phyloP scores from a whole-genome alignment of 1,139 yeast species.

The Pichia sp. region DNA sequence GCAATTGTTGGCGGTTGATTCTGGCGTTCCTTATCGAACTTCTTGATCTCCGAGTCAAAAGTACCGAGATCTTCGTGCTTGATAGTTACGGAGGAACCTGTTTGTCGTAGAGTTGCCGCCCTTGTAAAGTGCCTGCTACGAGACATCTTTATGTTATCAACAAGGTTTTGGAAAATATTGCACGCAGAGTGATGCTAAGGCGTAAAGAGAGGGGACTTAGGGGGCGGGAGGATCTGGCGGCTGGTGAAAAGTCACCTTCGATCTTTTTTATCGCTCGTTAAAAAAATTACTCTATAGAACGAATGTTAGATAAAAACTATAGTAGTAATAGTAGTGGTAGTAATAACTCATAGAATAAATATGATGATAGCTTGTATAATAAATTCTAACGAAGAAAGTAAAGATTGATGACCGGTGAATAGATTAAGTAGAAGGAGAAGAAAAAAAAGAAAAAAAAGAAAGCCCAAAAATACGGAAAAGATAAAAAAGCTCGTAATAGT shows the following conservation, averaged over 20 bases:
- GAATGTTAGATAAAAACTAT: too few relatives aligned
- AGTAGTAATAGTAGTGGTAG: too few relatives aligned
- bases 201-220: too few relatives aligned
- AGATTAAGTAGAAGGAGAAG: neutral
- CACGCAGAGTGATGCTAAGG: too few relatives aligned
- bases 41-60: constrained; percentile 8
- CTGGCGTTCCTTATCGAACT: constrained; percentile 8
- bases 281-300: neutral
- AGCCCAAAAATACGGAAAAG: neutral
- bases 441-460: neutral
- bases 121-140: constrained; percentile 11
- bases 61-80: constrained; percentile 1
- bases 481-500: neutral
- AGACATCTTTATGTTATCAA: constrained; percentile 6
- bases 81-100: neutral
- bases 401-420: neutral
- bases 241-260: too few relatives aligned
- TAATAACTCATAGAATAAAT: too few relatives aligned
- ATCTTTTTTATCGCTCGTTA: neutral
- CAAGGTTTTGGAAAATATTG: too few relatives aligned
- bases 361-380: neutral
- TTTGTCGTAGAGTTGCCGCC: neutral
- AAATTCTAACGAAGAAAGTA: neutral
- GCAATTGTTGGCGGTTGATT: neutral
- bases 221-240: too few relatives aligned